Percentiles rank a stretch among this genome's conserved stretches.
phyloP scores from a whole-genome alignment of 345 rosid genomes.

The Rhodamnia rubescens region DNA sequence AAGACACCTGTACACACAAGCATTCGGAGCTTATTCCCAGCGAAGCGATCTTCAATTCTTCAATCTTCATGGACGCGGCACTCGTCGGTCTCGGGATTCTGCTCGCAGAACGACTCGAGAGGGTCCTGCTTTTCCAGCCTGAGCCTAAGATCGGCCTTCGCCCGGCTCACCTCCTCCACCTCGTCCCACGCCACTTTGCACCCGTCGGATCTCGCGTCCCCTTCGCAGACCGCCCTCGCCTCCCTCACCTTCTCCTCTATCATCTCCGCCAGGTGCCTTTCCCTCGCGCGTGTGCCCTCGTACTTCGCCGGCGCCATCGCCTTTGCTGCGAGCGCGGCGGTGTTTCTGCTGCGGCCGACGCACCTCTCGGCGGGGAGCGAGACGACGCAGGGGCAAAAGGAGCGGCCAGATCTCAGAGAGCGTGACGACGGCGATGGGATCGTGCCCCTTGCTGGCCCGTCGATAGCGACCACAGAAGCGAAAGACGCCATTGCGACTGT shows the following conservation, averaged over 20 bases:
- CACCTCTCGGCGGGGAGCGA: background rate
- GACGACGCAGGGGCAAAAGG: constrained; percentile 31
- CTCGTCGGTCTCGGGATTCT: constrained; percentile 76
- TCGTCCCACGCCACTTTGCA: constrained; percentile 95
- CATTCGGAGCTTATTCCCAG: background rate
- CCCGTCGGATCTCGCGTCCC: constrained; percentile 39
- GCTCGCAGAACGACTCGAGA: constrained; percentile 57
- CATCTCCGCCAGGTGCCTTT: constrained; percentile 52
- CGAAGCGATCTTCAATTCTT: background rate
- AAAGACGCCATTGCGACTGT: background rate
- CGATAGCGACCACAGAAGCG: background rate
- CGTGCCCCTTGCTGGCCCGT: background rate
- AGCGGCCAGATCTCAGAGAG: constrained; percentile 15
- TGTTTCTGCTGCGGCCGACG: background rate
- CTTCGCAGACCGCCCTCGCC: constrained; percentile 61
- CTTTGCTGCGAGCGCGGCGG: background rate
- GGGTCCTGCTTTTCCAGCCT: constrained; percentile 45
- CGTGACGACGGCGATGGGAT: background rate
- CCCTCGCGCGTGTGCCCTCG: constrained; percentile 66
- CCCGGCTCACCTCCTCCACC: constrained; percentile 86
- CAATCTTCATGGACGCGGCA: constrained; percentile 56
- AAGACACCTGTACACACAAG: background rate
- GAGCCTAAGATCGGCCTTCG: constrained; percentile 61
- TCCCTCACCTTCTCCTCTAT: constrained; percentile 61
- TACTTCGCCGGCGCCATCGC: constrained; percentile 32